Evolutionary conservation across 2,329 filamentous ascomycete species (phyloP).

Genomic region (Diaporthe citrichinensis): DNA sequence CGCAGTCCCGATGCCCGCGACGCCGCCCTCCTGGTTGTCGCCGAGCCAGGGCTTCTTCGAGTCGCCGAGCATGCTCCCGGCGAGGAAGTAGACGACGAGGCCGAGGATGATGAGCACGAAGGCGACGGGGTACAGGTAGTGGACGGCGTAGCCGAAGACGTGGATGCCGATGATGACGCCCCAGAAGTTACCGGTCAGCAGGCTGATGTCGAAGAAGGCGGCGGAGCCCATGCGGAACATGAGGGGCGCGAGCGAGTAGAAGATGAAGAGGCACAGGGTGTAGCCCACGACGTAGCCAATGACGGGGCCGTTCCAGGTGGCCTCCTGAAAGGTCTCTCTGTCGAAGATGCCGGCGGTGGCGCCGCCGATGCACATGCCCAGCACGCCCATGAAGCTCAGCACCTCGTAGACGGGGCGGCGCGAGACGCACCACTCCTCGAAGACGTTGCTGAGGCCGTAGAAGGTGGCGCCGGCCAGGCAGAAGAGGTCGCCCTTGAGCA

Average conservation of each 20-base stretch:
- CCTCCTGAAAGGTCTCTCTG: constrained; percentile 76
- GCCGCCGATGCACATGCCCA: constrained; percentile 92
- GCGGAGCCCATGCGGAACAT: constrained; percentile 91
- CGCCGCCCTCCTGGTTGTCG: constrained; percentile 84
- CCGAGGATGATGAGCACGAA: constrained; percentile 94
- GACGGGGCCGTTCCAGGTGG: constrained; percentile 76
- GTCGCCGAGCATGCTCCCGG: constrained; percentile 86
- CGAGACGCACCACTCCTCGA: constrained; percentile 94
- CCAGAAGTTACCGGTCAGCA: constrained; percentile 98
- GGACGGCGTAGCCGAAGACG: constrained; percentile 84
- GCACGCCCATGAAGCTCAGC: constrained; percentile 89
- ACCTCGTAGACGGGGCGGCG: constrained; percentile 93
- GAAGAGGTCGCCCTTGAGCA: constrained; percentile 93
- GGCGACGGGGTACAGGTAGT: constrained; percentile 95
- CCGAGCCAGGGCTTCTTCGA: constrained; percentile 96
- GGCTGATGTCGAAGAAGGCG: constrained; percentile 95
- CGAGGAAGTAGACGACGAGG: constrained; percentile 88
- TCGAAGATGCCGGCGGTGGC: constrained; percentile 94
- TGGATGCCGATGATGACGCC: constrained; percentile 91
- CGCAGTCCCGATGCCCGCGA: constrained; percentile 87
- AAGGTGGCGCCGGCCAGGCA: constrained; percentile 89
- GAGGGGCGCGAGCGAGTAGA: constrained; percentile 90
- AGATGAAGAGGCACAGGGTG: constrained; percentile 84
- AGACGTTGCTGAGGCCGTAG: constrained; percentile 92
- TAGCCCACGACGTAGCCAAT: constrained; percentile 91